phyloP scores from a whole-genome alignment of 345 rosid genomes.

The Clausena lansium region DNA sequence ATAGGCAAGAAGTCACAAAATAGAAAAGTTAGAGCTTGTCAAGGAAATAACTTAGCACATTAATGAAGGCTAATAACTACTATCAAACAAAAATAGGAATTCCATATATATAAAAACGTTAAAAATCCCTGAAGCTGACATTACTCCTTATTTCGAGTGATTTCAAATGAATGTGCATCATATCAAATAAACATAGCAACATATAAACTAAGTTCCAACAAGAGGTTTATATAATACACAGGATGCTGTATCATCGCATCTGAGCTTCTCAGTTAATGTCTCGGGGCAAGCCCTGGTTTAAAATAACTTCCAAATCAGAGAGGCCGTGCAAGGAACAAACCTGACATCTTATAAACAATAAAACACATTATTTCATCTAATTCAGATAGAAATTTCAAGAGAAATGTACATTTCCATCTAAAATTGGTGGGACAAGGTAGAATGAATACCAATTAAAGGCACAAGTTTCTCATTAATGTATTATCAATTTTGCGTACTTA shows the following conservation, averaged over 20 bases:
- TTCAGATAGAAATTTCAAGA: background rate
- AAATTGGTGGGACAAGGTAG: background rate
- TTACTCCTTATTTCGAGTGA: background rate
- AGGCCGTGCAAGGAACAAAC: background rate
- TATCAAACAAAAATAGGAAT: background rate
- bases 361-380: background rate
- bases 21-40: background rate
- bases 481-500: background rate
- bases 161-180: background rate
- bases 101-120: background rate
- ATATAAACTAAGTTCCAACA: background rate
- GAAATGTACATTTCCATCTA: background rate
- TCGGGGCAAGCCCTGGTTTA: background rate
- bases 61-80: background rate
- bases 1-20: background rate
- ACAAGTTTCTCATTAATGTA: background rate
- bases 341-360: background rate
- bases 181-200: background rate
- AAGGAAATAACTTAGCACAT: background rate
- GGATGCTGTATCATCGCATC: background rate
- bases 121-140: background rate
- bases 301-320: background rate
- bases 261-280: conserved; percentile 12
- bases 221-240: background rate
- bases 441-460: background rate